These are phyloP conservation scores for Hypoxylon sp. DNA, from an alignment of 2,329 filamentous ascomycete genomes.

Conservation along the genomic window DNA sequence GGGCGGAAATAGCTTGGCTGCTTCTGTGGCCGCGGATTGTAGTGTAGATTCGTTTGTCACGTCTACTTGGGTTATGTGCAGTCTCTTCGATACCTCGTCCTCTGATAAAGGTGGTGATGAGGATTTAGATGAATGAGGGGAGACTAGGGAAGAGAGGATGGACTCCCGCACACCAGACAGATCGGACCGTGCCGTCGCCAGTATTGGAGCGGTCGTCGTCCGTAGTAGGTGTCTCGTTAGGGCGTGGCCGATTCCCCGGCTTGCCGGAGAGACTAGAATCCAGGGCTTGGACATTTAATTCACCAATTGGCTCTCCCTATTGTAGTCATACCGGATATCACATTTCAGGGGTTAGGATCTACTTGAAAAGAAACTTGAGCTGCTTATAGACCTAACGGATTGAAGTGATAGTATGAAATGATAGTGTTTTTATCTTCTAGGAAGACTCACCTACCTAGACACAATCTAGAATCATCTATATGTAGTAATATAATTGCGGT, in stretches of 20 bases:
- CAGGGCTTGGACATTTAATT: conserved; percentile 62
- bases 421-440: neutral
- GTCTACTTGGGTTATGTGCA: conserved; percentile 59
- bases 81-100: conserved; percentile 50
- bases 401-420: neutral
- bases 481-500: neutral
- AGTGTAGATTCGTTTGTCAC: conserved; percentile 74
- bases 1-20: conserved; percentile 65
- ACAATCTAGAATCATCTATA: too few relatives aligned
- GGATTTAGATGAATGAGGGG: conserved; percentile 51
- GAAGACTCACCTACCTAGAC: too few relatives aligned
- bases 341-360: neutral
- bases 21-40: conserved; percentile 64
- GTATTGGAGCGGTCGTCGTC: conserved; percentile 62
- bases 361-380: too few relatives aligned
- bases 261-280: conserved; percentile 63
- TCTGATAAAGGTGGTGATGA: conserved; percentile 20
- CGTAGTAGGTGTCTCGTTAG: conserved; percentile 64
- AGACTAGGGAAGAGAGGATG: conserved; percentile 46
- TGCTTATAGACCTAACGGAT: too few relatives aligned
- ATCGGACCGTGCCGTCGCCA: conserved; percentile 60
- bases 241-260: conserved; percentile 63
- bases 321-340: neutral
- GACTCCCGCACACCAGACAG: conserved; percentile 53
- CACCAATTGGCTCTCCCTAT: neutral